Percentiles rank a stretch among this genome's conserved stretches.
Evolutionary conservation across 2,329 filamentous ascomycete species (phyloP).

Genomic region (Fusarium fujikuroi): DNA sequence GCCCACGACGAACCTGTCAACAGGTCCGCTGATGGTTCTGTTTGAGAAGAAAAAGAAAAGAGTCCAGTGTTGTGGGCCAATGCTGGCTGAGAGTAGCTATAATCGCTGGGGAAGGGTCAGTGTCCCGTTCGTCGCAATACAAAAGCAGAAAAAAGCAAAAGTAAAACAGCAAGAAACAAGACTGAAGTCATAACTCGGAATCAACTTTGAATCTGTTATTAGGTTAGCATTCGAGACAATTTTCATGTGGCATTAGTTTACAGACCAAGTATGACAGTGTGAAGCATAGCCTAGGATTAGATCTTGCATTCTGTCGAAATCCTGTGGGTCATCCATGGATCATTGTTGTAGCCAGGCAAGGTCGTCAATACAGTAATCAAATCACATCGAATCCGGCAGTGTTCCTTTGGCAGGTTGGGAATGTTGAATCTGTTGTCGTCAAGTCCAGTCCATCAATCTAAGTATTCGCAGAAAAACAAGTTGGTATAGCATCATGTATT

Average conservation of each 20-base stretch:
- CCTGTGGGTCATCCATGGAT: constrained; percentile 22
- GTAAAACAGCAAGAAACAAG: constrained; percentile 45
- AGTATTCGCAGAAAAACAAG: constrained; percentile 34
- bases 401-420: constrained; percentile 2
- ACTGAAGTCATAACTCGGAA: constrained; percentile 50
- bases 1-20: constrained; percentile 66
- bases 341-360: neutral
- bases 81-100: constrained; percentile 64
- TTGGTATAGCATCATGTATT: constrained; percentile 35
- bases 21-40: constrained; percentile 68
- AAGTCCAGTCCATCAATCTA: constrained; percentile 5
- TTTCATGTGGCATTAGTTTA: constrained; percentile 31
- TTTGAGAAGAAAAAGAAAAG: constrained; percentile 69
- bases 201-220: constrained; percentile 68
- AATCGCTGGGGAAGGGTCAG: constrained; percentile 67
- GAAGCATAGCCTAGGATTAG: neutral
- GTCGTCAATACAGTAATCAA: constrained; percentile 25
- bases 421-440: neutral
- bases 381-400: constrained; percentile 26
- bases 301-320: constrained; percentile 37
- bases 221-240: constrained; percentile 41
- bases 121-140: constrained; percentile 62
- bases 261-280: constrained; percentile 44
- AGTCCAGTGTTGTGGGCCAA: constrained; percentile 62
- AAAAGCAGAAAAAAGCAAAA: constrained; percentile 47